These are phyloP conservation scores for Phytophthora idaei DNA, from an alignment of 352 stramenopile genomes.

Conservation along the genomic window DNA sequence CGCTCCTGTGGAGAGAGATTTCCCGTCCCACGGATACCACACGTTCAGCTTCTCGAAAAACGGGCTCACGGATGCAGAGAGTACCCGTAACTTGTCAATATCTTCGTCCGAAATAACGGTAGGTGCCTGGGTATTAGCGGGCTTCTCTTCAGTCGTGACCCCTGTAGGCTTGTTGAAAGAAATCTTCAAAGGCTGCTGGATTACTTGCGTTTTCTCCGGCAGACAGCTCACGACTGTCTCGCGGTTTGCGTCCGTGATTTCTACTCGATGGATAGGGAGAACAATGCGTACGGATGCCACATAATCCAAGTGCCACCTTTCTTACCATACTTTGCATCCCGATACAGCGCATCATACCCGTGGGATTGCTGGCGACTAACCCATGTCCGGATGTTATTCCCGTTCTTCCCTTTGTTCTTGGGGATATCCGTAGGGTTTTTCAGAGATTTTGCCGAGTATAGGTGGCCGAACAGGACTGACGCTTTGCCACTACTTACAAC, in stretches of 20 bases:
- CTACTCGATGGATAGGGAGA: conserved; percentile 49
- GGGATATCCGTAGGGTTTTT: conserved; percentile 35
- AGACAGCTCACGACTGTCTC: conserved; percentile 20
- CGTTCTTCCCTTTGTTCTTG: conserved; percentile 33
- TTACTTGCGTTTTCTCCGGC: conserved; percentile 25
- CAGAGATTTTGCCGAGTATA: conserved; percentile 42
- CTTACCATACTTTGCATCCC: conserved; percentile 21
- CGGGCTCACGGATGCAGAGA: conserved; percentile 30
- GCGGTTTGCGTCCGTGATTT: conserved; percentile 31
- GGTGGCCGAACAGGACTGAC: conserved; percentile 40
- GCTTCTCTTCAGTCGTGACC: neutral
- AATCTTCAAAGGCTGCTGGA: conserved; percentile 16
- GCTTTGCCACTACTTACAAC: conserved; percentile 12
- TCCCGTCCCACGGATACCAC: conserved; percentile 56
- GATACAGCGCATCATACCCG: conserved; percentile 61
- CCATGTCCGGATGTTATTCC: conserved; percentile 37
- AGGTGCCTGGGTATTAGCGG: neutral
- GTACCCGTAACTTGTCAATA: conserved; percentile 31
- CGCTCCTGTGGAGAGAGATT: conserved; percentile 41
- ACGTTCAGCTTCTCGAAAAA: conserved; percentile 40
- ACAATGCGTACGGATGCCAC: conserved; percentile 55
- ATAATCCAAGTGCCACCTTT: conserved; percentile 39
- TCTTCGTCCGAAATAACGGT: conserved; percentile 16
- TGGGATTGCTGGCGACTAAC: conserved; percentile 41
- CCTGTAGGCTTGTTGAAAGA: conserved; percentile 25